Percentiles rank a stretch among this genome's conserved stretches.
Conservation (phyloP, 306 rosid species). For the Biancaea sappan region DNA sequence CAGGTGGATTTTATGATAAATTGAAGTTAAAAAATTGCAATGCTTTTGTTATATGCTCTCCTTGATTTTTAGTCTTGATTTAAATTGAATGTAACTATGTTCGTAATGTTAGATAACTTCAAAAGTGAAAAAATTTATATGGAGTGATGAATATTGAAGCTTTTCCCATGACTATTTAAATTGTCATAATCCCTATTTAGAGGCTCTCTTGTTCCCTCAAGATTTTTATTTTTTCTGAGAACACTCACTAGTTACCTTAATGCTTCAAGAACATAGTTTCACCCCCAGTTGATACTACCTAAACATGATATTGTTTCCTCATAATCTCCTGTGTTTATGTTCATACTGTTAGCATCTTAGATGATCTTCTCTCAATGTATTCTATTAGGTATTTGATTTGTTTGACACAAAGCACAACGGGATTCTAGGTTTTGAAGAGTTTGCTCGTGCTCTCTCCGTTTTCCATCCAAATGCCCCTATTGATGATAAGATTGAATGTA, state of each 20-base stretch:
- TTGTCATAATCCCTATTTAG: background rate
- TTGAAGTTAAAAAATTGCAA: background rate
- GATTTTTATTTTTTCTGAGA: background rate
- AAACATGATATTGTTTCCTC: background rate
- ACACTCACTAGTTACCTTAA: background rate
- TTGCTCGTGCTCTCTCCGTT: slow-evolving; percentile 95
- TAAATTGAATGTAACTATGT: background rate
- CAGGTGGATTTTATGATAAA: background rate
- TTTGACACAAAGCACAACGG: slow-evolving; percentile 99
- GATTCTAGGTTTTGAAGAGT: slow-evolving; percentile 95
- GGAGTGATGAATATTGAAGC: background rate
- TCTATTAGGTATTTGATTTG: slow-evolving; percentile 78
- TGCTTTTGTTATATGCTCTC: background rate
- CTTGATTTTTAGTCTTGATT: background rate
- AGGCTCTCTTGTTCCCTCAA: background rate
- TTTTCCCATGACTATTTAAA: background rate
- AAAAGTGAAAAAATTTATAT: background rate
- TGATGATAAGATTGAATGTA: slow-evolving; percentile 96
- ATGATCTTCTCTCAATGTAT: slow-evolving; percentile 22
- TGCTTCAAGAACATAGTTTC: background rate
- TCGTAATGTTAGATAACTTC: slow-evolving; percentile 8
- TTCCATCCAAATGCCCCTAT: slow-evolving; percentile 98
- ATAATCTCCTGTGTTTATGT: background rate
- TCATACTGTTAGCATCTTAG: slow-evolving; percentile 41
- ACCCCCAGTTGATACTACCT: background rate